Evolutionary conservation across 495 filamentous ascomycete species (phyloP), one percentile per base, ranked within the genome.

Genomic region (Hypoxylon fuscum): DNA sequence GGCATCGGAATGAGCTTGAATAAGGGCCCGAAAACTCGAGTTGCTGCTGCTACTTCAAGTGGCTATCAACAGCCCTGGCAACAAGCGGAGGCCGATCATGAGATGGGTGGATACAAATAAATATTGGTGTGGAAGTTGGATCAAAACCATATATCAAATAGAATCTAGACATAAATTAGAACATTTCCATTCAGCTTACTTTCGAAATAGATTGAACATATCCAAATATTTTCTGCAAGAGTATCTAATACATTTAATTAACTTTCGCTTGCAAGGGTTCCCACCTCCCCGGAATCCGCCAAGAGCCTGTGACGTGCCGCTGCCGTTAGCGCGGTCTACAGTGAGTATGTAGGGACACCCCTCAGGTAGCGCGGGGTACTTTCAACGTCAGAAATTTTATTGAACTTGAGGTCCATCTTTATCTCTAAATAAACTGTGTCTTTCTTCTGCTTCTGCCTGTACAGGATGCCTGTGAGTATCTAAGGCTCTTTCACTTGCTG

Each of bases 1-100:
- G 44, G 17, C 3, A 57, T 74, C 11, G 74, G 76, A 1, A 55
- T 76, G 51, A 76, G 69, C 7, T 51, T 75, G 47, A 23, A 53
- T 25, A 61, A 44, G 5, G 7, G 32, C n/a, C n/a, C 48, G n/a
- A 55, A 45, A 17, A 32, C 3, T 17, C 11, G 31, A 15, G 38
- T 10, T 15, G 29, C 37, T 8, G 8, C 23, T n/a, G 3, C 48
- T 18, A 25, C 17, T 17, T 11, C 4, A 1, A 14, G 3, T 40
- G 40, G 40, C 15, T 45, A 52, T 12, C 46, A 38, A 29, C 44
- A 48, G 20, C 27, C 32, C 11, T 12, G 37, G 38, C 35, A 37
- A n/a, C 55, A 59, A 18, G 22, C 8, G 15, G 46, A 45, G 12
- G 18, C 17, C 17, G 47, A 51, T 15, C 47, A 46, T 15, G 56